phyloP scores from a whole-genome alignment of 2,329 filamentous ascomycete genomes.

The Fusarium pilosicola region DNA sequence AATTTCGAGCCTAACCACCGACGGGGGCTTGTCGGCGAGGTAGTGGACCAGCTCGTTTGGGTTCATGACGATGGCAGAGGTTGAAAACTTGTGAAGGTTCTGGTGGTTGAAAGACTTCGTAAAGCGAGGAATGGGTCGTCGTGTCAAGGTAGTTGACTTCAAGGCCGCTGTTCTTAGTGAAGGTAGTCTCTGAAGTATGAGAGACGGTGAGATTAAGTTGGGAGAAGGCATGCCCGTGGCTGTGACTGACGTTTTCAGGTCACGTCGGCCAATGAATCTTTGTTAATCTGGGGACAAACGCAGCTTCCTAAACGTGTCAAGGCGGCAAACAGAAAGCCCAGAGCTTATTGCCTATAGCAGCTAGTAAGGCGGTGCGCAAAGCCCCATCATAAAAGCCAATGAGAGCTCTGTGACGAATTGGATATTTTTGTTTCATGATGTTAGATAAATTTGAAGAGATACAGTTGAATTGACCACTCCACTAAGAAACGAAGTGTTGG shows the following conservation, averaged over 20 bases:
- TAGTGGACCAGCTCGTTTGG: conserved; percentile 76
- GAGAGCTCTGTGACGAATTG: conserved; percentile 1
- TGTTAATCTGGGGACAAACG: conserved; percentile 34
- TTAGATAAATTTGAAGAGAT: neutral
- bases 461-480: neutral
- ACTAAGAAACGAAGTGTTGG: neutral
- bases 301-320: conserved; percentile 42
- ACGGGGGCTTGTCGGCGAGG: conserved; percentile 89
- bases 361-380: conserved; percentile 20
- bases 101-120: conserved; percentile 36
- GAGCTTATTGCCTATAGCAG: conserved; percentile 26
- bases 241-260: conserved; percentile 31
- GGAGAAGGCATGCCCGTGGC: conserved; percentile 47
- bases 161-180: conserved; percentile 46
- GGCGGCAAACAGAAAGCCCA: conserved; percentile 15
- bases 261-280: conserved; percentile 37
- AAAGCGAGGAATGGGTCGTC: conserved; percentile 38
- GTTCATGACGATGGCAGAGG: conserved; percentile 60
- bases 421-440: neutral
- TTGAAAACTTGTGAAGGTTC: conserved; percentile 46
- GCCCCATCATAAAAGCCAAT: conserved; percentile 19
- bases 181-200: conserved; percentile 50
- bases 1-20: conserved; percentile 87
- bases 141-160: conserved; percentile 35
- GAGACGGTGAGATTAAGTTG: conserved; percentile 46